Evolutionary conservation across 2,329 filamentous ascomycete species (phyloP).

Genomic region (Arachnopeziza araneosa): DNA sequence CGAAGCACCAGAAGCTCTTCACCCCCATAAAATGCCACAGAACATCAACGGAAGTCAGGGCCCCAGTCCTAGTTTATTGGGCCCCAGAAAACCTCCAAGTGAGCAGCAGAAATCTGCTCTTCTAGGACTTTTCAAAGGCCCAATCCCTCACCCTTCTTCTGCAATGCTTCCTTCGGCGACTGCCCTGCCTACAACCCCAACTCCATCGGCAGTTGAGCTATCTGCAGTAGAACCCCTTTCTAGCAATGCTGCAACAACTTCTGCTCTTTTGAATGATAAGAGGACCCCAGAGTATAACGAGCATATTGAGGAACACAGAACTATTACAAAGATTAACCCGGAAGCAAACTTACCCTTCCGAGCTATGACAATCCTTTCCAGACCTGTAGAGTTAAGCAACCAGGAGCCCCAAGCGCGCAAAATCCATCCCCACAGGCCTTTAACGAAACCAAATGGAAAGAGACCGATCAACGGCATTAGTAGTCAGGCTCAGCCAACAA

Average conservation of each 20-base stretch:
- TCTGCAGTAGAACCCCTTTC: conserved; percentile 28
- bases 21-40: background rate
- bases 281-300: conserved; percentile 14
- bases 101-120: conserved; percentile 26
- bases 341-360: conserved; percentile 26
- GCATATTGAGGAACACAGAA: conserved; percentile 1
- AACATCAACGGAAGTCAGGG: conserved; percentile 9
- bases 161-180: conserved; percentile 14
- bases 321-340: conserved; percentile 19
- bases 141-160: conserved; percentile 14
- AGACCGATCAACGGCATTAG: conserved; percentile 1
- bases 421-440: background rate
- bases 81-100: conserved; percentile 21
- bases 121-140: conserved; percentile 28
- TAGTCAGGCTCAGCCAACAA: background rate
- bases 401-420: conserved; percentile 8
- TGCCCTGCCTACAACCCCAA: conserved; percentile 20
- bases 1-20: background rate
- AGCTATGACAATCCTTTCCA: conserved; percentile 25
- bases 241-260: conserved; percentile 14
- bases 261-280: conserved; percentile 18
- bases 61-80: conserved; percentile 9
- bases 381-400: conserved; percentile 18
- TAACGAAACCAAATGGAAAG: conserved; percentile 7
- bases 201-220: conserved; percentile 29